Evolutionary conservation across 2,329 filamentous ascomycete species (phyloP), one percentile per base, ranked within the genome.

Genomic region (Xylaria sp.): DNA sequence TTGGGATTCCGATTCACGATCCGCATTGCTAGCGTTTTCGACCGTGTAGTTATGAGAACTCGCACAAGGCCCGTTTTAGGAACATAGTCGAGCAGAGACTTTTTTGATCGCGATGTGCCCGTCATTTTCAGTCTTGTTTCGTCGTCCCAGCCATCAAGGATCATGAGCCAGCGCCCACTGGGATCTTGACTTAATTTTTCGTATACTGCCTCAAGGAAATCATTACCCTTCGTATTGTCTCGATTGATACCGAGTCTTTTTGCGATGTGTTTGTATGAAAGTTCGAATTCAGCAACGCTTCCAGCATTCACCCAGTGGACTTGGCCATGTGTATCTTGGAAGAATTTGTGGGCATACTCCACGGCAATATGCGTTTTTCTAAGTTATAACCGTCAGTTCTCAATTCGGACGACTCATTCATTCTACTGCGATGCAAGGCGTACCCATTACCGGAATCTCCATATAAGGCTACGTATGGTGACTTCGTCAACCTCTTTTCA

Each of bases 321-420:
- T 4, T 31, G 31, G 9, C 19, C 25, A 6, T 25, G 19, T 38
- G 47, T n/a, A 17, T 37, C 11, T 8, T 25, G 21, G 47, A 10
- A 37, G 15, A 21, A 51, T 51, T 1, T 51, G 21, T 37, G 33
- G 17, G 47, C 47, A 27, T 51, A 51, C 38, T 51, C 33, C 7
- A 51, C 47, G 23, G 47, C 47, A 51, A 51, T 19, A 51, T 51
- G 47, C 6, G 47, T 51, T 38, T 51, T 51, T 25, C 47, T 51
- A 11, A 10, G 11, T 49, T 4, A 49, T 47, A n/a, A n/a, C n/a
- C n/a, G n/a, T n/a, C n/a, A n/a, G n/a, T n/a, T n/a, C n/a, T n/a
- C n/a, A n/a, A n/a, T n/a, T n/a, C n/a, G n/a, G n/a, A n/a, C n/a
- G n/a, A n/a, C n/a, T n/a, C n/a, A n/a, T n/a, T n/a, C n/a, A n/a